phyloP scores from a whole-genome alignment of 2,329 filamentous ascomycete genomes.

The Penicillium sp. region DNA sequence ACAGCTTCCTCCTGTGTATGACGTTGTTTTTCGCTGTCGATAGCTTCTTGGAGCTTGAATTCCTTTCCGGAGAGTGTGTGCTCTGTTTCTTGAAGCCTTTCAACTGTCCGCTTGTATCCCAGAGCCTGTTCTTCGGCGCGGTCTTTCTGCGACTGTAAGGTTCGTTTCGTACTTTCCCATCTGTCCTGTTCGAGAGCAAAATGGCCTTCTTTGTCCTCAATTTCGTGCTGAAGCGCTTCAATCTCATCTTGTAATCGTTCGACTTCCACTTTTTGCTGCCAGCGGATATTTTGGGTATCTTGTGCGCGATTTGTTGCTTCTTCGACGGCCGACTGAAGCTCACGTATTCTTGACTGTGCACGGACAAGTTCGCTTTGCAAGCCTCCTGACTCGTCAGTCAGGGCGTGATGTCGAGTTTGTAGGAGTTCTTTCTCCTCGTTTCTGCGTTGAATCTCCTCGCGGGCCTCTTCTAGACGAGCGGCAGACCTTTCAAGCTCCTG shows the following conservation, averaged over 20 bases:
- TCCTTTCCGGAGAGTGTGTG: constrained; percentile 71
- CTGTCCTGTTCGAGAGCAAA: constrained; percentile 73
- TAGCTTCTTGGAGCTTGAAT: constrained; percentile 66
- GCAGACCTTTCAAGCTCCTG: constrained; percentile 47
- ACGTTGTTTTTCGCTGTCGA: constrained; percentile 72
- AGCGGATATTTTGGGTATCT: constrained; percentile 62
- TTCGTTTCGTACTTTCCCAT: constrained; percentile 70
- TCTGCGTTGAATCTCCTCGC: constrained; percentile 63
- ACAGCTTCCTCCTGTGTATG: constrained; percentile 73
- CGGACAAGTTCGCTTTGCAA: constrained; percentile 66
- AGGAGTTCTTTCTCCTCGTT: constrained; percentile 69
- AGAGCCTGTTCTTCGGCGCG: constrained; percentile 69
- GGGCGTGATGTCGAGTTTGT: constrained; percentile 69
- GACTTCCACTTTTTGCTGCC: constrained; percentile 59
- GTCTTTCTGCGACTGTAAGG: constrained; percentile 67
- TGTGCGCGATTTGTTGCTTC: constrained; percentile 62
- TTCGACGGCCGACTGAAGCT: constrained; percentile 55
- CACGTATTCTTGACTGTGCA: constrained; percentile 48
- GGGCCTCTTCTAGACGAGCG: constrained; percentile 58
- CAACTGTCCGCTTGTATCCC: constrained; percentile 71
- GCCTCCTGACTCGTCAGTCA: constrained; percentile 68
- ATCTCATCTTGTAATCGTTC: constrained; percentile 61
- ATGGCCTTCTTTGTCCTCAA: constrained; percentile 71
- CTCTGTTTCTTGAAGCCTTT: constrained; percentile 70
- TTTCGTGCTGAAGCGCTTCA: constrained; percentile 65